phyloP scores from a whole-genome alignment of 2,329 filamentous ascomycete genomes.

The Ceratocystiopsis sp. region DNA sequence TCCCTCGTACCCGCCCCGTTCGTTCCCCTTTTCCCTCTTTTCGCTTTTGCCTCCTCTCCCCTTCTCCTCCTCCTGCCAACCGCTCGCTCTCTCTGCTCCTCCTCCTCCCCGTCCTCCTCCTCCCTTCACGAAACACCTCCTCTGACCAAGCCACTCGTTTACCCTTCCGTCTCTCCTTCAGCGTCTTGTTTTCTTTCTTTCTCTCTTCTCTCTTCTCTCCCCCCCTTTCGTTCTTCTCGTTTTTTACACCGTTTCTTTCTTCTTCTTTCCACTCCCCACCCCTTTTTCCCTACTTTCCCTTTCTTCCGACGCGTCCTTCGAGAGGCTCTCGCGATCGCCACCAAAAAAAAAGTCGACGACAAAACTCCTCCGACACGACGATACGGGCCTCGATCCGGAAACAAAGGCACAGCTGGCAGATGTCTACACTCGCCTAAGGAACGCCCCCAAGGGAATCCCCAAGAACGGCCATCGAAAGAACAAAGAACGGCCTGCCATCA shows the following conservation, averaged over 20 bases:
- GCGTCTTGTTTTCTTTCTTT: background rate
- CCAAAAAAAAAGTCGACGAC: too few relatives aligned
- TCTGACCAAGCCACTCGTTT: too few relatives aligned
- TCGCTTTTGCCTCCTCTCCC: background rate
- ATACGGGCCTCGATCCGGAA: background rate
- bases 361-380: background rate
- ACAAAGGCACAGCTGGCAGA: background rate
- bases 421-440: constrained; percentile 5
- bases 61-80: background rate
- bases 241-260: constrained; percentile 1
- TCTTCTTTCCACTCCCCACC: constrained; percentile 1
- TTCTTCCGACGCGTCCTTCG: background rate
- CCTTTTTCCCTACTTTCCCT: constrained; percentile 1
- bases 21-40: background rate
- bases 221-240: too few relatives aligned
- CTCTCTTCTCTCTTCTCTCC: constrained; percentile 1
- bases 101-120: background rate
- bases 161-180: background rate
- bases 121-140: background rate
- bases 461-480: background rate
- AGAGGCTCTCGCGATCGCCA: too few relatives aligned
- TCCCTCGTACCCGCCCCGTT: background rate
- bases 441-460: background rate
- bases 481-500: background rate
- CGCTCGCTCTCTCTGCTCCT: too few relatives aligned